phyloP scores from a whole-genome alignment of 2,329 filamentous ascomycete species.

The Triangularia verruculosa region DNA sequence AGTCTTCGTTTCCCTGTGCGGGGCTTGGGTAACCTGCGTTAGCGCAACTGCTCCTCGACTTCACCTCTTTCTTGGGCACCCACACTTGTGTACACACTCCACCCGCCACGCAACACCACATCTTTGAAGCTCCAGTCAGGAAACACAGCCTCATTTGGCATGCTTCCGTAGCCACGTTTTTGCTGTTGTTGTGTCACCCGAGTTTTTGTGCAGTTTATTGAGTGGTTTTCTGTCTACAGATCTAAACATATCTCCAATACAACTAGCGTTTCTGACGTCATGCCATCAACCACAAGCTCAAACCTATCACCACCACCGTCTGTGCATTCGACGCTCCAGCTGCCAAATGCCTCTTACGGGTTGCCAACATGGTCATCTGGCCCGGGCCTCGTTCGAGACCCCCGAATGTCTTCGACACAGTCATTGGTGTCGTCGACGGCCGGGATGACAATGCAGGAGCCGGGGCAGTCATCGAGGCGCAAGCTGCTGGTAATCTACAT shows the following conservation, averaged over 20 bases:
- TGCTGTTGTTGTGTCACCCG: neutral
- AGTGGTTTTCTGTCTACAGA: neutral
- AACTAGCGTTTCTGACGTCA: constrained; percentile 5
- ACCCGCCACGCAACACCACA: neutral
- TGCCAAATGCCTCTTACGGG: neutral
- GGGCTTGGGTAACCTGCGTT: neutral
- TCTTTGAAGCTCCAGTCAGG: neutral
- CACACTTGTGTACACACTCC: too few relatives aligned
- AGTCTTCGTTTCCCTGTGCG: neutral
- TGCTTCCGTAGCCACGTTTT: neutral
- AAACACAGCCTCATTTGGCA: neutral
- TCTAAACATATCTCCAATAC: neutral
- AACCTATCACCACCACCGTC: neutral
- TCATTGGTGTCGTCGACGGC: constrained; percentile 41
- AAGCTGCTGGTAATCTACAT: constrained; percentile 76
- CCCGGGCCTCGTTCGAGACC: constrained; percentile 33
- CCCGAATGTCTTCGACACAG: constrained; percentile 49
- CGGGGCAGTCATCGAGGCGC: constrained; percentile 38
- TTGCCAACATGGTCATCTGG: neutral
- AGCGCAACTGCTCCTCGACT: neutral
- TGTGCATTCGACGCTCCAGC: neutral
- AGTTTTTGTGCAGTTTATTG: neutral
- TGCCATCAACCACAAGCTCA: neutral
- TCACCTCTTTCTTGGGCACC: neutral
- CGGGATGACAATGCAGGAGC: constrained; percentile 27